phyloP scores from a whole-genome alignment of 371 early-diverging fungal genomes.

The Mortierella sp. region DNA sequence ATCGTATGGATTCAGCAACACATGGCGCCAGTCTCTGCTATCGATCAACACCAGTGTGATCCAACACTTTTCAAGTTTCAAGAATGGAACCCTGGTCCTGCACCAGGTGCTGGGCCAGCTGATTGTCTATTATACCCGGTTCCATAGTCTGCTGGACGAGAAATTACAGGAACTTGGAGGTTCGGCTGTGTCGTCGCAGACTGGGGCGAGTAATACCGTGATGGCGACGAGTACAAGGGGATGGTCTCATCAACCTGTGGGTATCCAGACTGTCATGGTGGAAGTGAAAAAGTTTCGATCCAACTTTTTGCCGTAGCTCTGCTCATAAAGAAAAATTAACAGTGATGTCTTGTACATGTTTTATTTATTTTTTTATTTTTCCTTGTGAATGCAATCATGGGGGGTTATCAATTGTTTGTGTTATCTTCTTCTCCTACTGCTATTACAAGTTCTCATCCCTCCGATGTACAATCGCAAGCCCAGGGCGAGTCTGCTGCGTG shows the following conservation, averaged over 20 bases:
- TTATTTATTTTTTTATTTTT: neutral
- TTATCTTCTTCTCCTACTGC: neutral
- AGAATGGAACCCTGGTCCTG: slow-evolving; percentile 89
- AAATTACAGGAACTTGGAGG: slow-evolving; percentile 48
- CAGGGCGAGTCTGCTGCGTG: slow-evolving; percentile 17
- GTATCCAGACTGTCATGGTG: slow-evolving; percentile 92
- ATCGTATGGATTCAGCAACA: slow-evolving; percentile 79
- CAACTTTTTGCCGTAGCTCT: slow-evolving; percentile 67
- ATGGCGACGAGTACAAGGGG: slow-evolving; percentile 34
- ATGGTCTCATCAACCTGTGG: slow-evolving; percentile 82
- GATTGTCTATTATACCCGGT: slow-evolving; percentile 90
- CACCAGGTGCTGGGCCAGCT: slow-evolving; percentile 89
- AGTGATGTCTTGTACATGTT: neutral
- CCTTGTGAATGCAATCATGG: too few relatives aligned
- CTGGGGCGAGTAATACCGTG: neutral
- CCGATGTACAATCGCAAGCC: slow-evolving; percentile 23
- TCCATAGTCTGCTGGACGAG: slow-evolving; percentile 82
- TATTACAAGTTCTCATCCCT: slow-evolving; percentile 1
- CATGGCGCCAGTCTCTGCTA: slow-evolving; percentile 83
- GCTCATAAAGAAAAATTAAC: neutral
- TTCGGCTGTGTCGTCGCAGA: neutral
- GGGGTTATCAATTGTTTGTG: neutral
- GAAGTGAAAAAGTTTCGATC: slow-evolving; percentile 91
- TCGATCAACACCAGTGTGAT: slow-evolving; percentile 86
- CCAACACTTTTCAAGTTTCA: slow-evolving; percentile 92